Base-by-base conservation (phyloP, 1,284 basidiomycete genomes). In the Ustilago shanxiensis region DNA sequence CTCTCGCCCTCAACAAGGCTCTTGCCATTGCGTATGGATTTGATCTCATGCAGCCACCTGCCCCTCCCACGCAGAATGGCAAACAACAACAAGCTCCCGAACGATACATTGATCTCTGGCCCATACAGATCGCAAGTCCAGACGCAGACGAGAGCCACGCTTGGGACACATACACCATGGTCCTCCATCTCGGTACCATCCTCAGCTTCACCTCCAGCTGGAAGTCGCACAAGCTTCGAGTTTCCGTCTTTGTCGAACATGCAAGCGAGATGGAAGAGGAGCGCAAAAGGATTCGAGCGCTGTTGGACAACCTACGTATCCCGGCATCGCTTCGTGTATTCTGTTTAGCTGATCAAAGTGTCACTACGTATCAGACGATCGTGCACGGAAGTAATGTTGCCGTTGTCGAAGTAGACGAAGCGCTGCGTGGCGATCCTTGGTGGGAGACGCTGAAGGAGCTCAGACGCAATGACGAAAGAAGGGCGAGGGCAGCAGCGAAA, bases 131-230 rank as follows among this genome's bases (percentile, higher is more conserved):
- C 47, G 79, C 82, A 4, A 82, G 77, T 26, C 66, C 77, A 1
- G 80, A 81, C 14, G 67, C 68, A 6, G 80, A 81, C 56, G 68
- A 77, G 26, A 72, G 63, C 31, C 82, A 80, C 22, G 80, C 81
- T 18, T 85, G 84, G 84, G 84, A 85, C 61, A 85, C 83, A 5
- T 85, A 85, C 70, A 85, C 84, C 13, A 85, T 85, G 83, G 83
- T 85, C 13, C 77, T 85, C 20, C 84, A 85, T 45, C 77, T 85
- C 47, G 84, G 84, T 59, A 85, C 84, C 5, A 85, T 85, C 33
- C 72, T 85, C 20, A 84, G 81, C 60, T 69, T 85, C 24, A 85
- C 84, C 0, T 79, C 82, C 50, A 82, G 81, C 28, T 85, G 84
- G 84, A 84, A 81, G 51, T 59, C 68, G 35, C 83, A 85, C 73